Evolutionary conservation across 306 rosid species (phyloP).

Genomic region (Acmispon strigosus): DNA sequence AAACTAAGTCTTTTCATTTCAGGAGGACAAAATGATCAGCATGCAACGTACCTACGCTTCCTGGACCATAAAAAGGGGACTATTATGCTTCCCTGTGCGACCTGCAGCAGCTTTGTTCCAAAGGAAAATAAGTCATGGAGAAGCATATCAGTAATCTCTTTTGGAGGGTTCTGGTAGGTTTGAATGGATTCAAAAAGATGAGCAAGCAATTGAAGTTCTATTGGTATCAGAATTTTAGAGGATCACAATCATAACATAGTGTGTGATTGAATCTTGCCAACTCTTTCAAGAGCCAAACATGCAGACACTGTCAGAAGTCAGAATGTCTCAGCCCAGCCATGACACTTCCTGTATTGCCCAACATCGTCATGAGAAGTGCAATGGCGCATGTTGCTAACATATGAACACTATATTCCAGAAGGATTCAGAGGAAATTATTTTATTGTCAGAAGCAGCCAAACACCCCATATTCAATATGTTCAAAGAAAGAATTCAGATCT

Average conservation of each 20-base stretch:
- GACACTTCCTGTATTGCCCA: neutral
- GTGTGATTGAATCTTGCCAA: neutral
- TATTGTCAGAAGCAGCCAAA: neutral
- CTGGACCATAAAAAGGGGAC: neutral
- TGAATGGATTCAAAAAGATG: neutral
- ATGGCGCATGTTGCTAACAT: neutral
- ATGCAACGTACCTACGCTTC: neutral
- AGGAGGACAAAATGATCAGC: neutral
- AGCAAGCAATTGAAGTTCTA: neutral
- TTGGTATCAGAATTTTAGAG: slow-evolving; percentile 16
- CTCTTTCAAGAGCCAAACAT: neutral
- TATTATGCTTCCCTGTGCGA: neutral
- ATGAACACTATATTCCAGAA: neutral
- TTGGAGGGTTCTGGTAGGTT: neutral
- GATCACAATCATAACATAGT: neutral
- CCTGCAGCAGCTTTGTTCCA: neutral
- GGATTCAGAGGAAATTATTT: neutral
- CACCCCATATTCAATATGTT: too few species aligned
- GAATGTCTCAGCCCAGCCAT: neutral
- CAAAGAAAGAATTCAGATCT: neutral
- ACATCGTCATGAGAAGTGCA: slow-evolving; percentile 7
- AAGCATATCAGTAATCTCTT: neutral
- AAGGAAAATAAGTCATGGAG: neutral
- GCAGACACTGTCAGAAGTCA: neutral
- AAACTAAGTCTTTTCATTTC: neutral